phyloP scores from a whole-genome alignment of 2,329 filamentous ascomycete species.

The Fusarium heterosporum region DNA sequence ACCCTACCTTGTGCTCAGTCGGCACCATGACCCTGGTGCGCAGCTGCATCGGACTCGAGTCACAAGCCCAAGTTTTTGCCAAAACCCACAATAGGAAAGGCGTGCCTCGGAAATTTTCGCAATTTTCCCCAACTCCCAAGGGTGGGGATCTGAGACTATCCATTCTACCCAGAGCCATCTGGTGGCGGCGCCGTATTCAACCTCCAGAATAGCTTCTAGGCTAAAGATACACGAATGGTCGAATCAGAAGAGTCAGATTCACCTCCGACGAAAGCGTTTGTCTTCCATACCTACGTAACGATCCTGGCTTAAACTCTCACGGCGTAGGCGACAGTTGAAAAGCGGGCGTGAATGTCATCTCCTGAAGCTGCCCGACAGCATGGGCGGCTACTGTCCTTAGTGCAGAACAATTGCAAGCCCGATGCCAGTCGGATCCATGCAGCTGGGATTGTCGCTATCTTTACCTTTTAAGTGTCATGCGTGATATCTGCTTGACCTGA shows the following conservation, averaged over 20 bases:
- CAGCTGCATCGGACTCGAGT: conserved; percentile 17
- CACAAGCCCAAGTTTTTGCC: conserved; percentile 10
- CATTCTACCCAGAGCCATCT: conserved; percentile 4
- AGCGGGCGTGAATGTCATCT: neutral
- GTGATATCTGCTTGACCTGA: neutral
- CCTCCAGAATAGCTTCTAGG: neutral
- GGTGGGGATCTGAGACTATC: conserved; percentile 35
- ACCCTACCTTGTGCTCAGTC: neutral
- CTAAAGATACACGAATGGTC: neutral
- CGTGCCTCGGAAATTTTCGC: conserved; percentile 41
- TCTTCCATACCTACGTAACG: neutral
- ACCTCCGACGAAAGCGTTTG: neutral
- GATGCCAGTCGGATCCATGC: neutral
- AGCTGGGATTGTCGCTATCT: neutral
- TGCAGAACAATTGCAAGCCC: neutral
- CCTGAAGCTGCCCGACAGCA: neutral
- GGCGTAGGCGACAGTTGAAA: neutral
- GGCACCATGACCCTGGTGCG: neutral
- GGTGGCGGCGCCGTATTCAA: conserved; percentile 26
- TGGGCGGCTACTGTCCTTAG: neutral
- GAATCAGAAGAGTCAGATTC: neutral
- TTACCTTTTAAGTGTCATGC: neutral
- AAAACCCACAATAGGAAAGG: conserved; percentile 18
- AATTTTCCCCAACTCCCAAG: conserved; percentile 13
- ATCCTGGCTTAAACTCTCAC: neutral